phyloP scores from a whole-genome alignment of 2,329 filamentous ascomycete species.

The Colletotrichum sp. region DNA sequence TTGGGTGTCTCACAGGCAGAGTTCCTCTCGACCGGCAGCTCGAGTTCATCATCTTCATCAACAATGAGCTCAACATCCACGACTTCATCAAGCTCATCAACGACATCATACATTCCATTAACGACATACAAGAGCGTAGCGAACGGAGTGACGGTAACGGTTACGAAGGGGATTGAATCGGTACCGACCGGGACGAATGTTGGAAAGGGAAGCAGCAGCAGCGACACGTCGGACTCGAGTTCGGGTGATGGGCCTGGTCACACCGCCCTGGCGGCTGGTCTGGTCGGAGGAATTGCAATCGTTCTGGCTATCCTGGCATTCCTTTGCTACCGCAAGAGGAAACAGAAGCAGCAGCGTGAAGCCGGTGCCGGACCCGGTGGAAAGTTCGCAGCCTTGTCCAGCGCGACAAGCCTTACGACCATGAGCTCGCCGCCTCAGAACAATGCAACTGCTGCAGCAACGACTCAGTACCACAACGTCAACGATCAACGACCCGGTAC shows the following conservation, averaged over 20 bases:
- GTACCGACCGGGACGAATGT: not conserved
- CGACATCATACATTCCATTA: not conserved
- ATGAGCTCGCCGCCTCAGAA: not conserved
- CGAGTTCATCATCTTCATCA: not conserved
- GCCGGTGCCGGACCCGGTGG: not conserved
- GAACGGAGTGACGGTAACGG: conserved; percentile 12
- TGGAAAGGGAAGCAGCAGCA: not conserved
- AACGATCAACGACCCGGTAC: not conserved
- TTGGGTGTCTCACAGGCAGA: conserved; percentile 45
- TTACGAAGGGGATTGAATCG: conserved; percentile 4
- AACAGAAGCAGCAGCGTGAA: not conserved
- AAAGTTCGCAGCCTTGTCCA: conserved; percentile 13
- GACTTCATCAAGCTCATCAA: not conserved
- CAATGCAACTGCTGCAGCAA: not conserved
- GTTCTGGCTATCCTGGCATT: not conserved
- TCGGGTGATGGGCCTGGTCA: not conserved
- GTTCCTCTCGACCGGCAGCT: conserved; percentile 36
- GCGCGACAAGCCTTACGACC: conserved; percentile 18
- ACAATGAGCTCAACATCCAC: not conserved
- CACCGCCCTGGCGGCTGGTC: not conserved
- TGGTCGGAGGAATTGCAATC: not conserved
- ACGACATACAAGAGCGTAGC: conserved; percentile 17
- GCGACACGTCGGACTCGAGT: not conserved
- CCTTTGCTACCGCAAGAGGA: conserved; percentile 4
- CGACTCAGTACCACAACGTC: not conserved